These are phyloP conservation scores for Dryadomyces quercus-mongolicae DNA, from an alignment of 2,329 filamentous ascomycete genomes.

Conservation along the genomic window DNA sequence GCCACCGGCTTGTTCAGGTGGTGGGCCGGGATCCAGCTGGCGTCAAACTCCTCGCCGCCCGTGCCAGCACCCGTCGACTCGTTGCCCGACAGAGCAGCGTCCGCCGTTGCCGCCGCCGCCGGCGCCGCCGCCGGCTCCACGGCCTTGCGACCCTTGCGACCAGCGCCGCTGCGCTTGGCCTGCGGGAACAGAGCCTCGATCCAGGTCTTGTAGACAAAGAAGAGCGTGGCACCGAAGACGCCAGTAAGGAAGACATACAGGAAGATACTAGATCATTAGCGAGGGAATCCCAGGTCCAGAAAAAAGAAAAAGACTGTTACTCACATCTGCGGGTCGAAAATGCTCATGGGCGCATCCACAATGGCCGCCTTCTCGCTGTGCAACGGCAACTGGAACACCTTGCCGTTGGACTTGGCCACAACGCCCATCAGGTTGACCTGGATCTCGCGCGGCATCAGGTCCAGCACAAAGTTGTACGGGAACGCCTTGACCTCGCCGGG, in stretches of 20 bases:
- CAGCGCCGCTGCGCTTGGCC: slow-evolving; percentile 53
- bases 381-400: slow-evolving; percentile 63
- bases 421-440: slow-evolving; percentile 66
- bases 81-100: slow-evolving; percentile 44
- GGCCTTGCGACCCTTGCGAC: slow-evolving; percentile 56
- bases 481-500: slow-evolving; percentile 60
- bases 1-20: slow-evolving; percentile 79
- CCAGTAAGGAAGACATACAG: slow-evolving; percentile 83
- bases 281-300: neutral
- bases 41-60: slow-evolving; percentile 62
- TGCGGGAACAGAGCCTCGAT: slow-evolving; percentile 92
- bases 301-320: slow-evolving; percentile 18
- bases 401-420: slow-evolving; percentile 49
- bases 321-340: slow-evolving; percentile 36
- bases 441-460: slow-evolving; percentile 88
- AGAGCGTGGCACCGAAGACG: slow-evolving; percentile 67
- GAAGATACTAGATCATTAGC: slow-evolving; percentile 59
- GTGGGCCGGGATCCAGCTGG: slow-evolving; percentile 84
- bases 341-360: slow-evolving; percentile 33
- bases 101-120: slow-evolving; percentile 28
- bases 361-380: slow-evolving; percentile 76
- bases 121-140: slow-evolving; percentile 33
- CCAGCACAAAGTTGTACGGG: slow-evolving; percentile 74
- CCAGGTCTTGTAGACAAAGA: slow-evolving; percentile 98
- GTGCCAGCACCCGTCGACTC: slow-evolving; percentile 59